Evolutionary conservation across 2,329 filamentous ascomycete species (phyloP).

Genomic region (Ophiocordyceps robertsii): DNA sequence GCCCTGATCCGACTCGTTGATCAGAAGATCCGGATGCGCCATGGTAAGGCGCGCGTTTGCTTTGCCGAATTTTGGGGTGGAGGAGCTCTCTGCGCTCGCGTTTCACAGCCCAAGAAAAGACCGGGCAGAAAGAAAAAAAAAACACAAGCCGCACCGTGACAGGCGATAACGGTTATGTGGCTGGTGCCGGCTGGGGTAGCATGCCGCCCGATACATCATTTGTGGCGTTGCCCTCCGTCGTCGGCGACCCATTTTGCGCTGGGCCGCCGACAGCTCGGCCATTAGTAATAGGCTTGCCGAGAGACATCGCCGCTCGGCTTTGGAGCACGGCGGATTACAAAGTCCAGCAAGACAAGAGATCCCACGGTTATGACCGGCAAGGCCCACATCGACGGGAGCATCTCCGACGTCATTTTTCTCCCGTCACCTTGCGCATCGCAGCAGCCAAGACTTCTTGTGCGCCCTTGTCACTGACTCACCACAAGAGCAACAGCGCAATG

Average conservation of each 20-base stretch:
- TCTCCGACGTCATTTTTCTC: no score
- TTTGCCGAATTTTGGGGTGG: no score
- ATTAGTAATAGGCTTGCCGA: conserved; percentile 17
- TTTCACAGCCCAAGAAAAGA: no score
- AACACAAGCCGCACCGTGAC: background rate
- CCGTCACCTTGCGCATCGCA: no score
- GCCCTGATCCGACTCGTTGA: background rate
- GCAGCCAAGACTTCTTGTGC: no score
- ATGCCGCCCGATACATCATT: background rate
- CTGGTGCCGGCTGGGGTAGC: background rate
- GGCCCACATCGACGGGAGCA: no score
- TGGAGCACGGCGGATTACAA: no score
- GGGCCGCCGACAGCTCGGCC: conserved; percentile 9
- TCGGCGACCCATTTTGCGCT: background rate
- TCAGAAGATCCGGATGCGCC: background rate
- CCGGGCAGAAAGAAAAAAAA: background rate
- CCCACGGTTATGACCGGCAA: no score
- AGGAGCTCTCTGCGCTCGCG: no score
- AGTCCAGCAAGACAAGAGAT: no score
- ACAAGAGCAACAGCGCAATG: conserved; percentile 7
- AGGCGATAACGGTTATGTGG: no score
- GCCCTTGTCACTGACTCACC: no score
- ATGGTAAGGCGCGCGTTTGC: background rate
- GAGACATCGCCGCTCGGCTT: background rate
- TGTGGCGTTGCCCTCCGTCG: background rate